Base-by-base conservation (phyloP, 2,329 filamentous ascomycete genomes). In the Cordyceps militaris region DNA sequence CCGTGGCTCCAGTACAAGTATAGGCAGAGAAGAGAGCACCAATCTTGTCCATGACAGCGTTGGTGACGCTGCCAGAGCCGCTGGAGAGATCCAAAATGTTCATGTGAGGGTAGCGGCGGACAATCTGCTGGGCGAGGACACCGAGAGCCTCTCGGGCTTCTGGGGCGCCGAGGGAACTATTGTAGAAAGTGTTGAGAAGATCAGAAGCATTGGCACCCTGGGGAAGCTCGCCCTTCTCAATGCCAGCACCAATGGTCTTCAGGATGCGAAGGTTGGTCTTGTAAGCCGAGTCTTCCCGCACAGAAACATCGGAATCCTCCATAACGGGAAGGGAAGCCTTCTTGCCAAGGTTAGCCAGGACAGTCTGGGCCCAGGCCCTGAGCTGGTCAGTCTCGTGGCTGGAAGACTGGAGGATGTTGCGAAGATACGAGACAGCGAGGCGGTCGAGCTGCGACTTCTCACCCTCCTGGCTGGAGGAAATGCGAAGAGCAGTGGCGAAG, bases 21-120 rank as follows among this genome's bases (percentile, higher is more conserved):
- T 61, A 61, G n/a, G 59, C 58, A 16, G 52, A 40, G 48, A 48
- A 57, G 6, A 50, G 47, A 14, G 40, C 32, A 8, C 52, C 57
- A 32, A 59, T 54, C 32, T 54, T 54, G 32, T 47, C 34, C 43
- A 61, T 44, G 36, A 59, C 47, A 9, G 46, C 42, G 34, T 51
- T 57, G 38, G 57, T 57, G 10, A 51, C 42, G n/a, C 57, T 44
- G n/a, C 52, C 59, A 43, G 57, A 44, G 16, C 59, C 59, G 36
- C 46, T 48, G 19, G 57, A 58, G 28, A 59, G 38, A 6, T 59
- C 59, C 5, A 59, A 42, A 13, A 61, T 60, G 36, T 58, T 55
- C 48, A 61, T 57, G 43, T 59, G 49, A 11, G 60, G 60, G 46
- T 59, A 58, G 34, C 60, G 53, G 19, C 51, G 57, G n/a, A 46